Evolutionary conservation across 2,329 filamentous ascomycete species (phyloP).

Genomic region (Davidsoniella neocaledoniae): DNA sequence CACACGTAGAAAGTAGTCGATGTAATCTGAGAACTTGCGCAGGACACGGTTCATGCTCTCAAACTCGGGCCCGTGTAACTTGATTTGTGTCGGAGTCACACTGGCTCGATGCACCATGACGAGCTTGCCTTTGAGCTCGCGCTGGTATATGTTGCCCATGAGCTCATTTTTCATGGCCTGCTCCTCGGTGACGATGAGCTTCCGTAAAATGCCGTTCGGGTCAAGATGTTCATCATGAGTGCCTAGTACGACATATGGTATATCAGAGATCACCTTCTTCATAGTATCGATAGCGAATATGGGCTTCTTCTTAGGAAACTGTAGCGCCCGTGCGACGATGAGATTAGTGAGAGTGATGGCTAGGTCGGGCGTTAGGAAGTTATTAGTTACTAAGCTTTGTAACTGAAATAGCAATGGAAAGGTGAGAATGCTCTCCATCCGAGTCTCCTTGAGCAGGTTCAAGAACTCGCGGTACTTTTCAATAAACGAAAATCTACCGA

Average conservation of each 20-base stretch:
- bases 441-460: conserved; percentile 20
- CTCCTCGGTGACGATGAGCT: conserved; percentile 16
- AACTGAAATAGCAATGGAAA: conserved; percentile 46
- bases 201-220: conserved; percentile 23
- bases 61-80: conserved; percentile 42
- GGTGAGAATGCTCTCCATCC: conserved; percentile 22
- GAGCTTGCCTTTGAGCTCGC: conserved; percentile 2
- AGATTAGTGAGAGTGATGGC: conserved; percentile 29
- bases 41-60: conserved; percentile 57
- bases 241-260: conserved; percentile 38
- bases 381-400: conserved; percentile 45
- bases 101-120: conserved; percentile 19
- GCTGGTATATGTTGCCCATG: conserved; percentile 12
- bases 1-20: conserved; percentile 51
- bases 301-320: conserved; percentile 16
- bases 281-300: conserved; percentile 37
- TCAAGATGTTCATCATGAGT: conserved; percentile 26
- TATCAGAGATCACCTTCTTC: conserved; percentile 31
- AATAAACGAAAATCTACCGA: conserved; percentile 1
- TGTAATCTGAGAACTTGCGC: conserved; percentile 42
- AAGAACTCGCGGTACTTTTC: conserved; percentile 14
- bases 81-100: conserved; percentile 43
- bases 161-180: conserved; percentile 10
- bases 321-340: conserved; percentile 18
- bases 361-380: conserved; percentile 38